Evolutionary conservation across 1,139 yeast genomes (phyloP), one percentile per base, ranked within the genome.

Genomic region (Magnusiomyces suaveolens): DNA sequence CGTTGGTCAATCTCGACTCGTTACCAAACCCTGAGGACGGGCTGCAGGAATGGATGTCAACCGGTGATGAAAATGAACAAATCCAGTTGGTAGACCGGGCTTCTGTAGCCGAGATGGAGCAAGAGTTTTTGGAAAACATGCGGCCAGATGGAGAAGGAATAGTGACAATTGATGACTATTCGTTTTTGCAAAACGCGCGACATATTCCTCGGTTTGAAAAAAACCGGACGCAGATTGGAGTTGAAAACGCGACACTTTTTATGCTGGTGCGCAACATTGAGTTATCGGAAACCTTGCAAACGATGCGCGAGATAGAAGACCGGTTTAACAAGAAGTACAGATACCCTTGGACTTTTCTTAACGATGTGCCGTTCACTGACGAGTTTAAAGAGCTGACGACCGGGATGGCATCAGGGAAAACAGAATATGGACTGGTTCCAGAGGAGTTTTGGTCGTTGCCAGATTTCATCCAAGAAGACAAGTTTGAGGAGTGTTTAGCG

Each of bases 401-500:
- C 0, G 77, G 87, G 32, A 86, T 90, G 95, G 95, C 90, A 0
- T 83, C 90, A 57, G 94, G 96, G 0, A 69, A 78, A 52, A 81
- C 90, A 0, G 80, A 82, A 60, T 89, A 86, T 69, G 96, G 95
- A 0, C 62, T 75, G 47, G 78, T 89, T 3, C 85, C 86, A 0
- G 68, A 61, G 64, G 80, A 76, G 33, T 82, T 83, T 51, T 89
- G 97, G 97, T 74, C 84, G 54, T 75, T 81, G 52, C 87, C 87
- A 0, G 60, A 59, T 1, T 73, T 72, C 65, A 78, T 83, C 50
- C 74, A 78, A 57, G 55, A 63, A 46, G 68, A 71, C 2, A 54
- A 56, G 72, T 68, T 71, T 62, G 72, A 77, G 20, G 80, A 80
- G 61, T 70, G 74, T 56, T 71, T 87, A 53, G 69, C 76, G 21